phyloP scores from a whole-genome alignment of 225 moss, liverwort and hornwort genomes.

The Straminergon stramineum region DNA sequence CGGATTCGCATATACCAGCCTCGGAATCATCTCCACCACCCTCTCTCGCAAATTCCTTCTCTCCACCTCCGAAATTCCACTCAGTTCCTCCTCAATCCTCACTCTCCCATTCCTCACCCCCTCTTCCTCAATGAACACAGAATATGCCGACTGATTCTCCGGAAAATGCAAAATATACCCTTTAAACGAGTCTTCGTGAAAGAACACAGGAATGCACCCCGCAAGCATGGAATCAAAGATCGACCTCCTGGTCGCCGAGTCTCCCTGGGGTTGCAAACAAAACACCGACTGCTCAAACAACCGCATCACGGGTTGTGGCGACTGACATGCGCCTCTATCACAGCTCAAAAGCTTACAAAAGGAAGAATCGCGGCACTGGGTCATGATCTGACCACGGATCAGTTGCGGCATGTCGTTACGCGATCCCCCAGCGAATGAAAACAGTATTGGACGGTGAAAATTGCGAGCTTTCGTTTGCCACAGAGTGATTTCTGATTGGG shows the following conservation, averaged over 20 bases:
- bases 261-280: slow-evolving; percentile 38
- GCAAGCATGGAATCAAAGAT: slow-evolving; percentile 54
- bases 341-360: slow-evolving; percentile 21
- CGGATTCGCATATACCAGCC: slow-evolving; percentile 41
- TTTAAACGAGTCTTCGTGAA: slow-evolving; percentile 24
- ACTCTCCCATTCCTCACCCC: slow-evolving; percentile 5
- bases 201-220: slow-evolving; percentile 48
- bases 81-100: slow-evolving; percentile 18
- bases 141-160: slow-evolving; percentile 13
- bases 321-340: slow-evolving; percentile 27
- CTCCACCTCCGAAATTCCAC: neutral
- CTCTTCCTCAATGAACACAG: slow-evolving; percentile 24
- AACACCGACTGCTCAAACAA: slow-evolving; percentile 32
- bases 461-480: slow-evolving; percentile 26
- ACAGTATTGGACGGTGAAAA: slow-evolving; percentile 10
- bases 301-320: slow-evolving; percentile 34
- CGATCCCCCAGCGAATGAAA: slow-evolving; percentile 37
- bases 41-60: slow-evolving; percentile 9
- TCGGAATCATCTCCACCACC: slow-evolving; percentile 23
- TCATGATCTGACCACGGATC: slow-evolving; percentile 36
- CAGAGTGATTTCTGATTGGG: neutral
- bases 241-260: slow-evolving; percentile 36
- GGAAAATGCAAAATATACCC: slow-evolving; percentile 47
- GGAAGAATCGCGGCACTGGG: slow-evolving; percentile 25
- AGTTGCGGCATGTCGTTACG: slow-evolving; percentile 3